These are phyloP conservation scores for Aspergillus sp. DNA, from an alignment of 2,329 filamentous ascomycete genomes.

Conservation along the genomic window DNA sequence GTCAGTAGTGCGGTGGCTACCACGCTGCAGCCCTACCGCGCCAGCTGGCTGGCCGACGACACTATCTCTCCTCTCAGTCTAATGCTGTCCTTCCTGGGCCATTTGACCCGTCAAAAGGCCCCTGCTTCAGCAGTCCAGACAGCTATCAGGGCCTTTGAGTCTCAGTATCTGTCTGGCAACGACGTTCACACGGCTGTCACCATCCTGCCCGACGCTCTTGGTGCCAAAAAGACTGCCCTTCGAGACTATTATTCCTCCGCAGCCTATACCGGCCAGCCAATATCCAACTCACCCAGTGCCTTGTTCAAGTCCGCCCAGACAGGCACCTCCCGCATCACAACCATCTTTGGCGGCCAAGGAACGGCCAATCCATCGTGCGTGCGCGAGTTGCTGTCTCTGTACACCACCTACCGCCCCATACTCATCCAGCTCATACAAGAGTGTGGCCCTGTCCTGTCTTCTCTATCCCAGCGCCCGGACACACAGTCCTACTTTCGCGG, in stretches of 20 bases:
- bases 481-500: neutral
- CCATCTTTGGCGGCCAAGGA: conserved; percentile 7
- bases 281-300: neutral
- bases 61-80: neutral
- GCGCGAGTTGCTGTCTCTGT: neutral
- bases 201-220: neutral
- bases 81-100: neutral
- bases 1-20: neutral
- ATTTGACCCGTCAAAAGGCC: neutral
- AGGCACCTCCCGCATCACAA: neutral
- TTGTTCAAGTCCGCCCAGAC: neutral
- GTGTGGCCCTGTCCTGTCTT: neutral
- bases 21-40: neutral
- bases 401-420: neutral
- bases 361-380: neutral
- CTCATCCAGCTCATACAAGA: neutral
- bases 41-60: neutral
- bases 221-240: neutral
- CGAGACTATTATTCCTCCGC: neutral
- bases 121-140: neutral
- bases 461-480: neutral
- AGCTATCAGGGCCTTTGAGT: neutral
- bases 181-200: neutral
- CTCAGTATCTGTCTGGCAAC: neutral
- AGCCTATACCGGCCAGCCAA: neutral